A percentile compares a stretch with the other conserved stretches of the same genome.
phyloP scores from a whole-genome alignment of 2,329 filamentous ascomycete genomes.

The Xylaria sp. region DNA sequence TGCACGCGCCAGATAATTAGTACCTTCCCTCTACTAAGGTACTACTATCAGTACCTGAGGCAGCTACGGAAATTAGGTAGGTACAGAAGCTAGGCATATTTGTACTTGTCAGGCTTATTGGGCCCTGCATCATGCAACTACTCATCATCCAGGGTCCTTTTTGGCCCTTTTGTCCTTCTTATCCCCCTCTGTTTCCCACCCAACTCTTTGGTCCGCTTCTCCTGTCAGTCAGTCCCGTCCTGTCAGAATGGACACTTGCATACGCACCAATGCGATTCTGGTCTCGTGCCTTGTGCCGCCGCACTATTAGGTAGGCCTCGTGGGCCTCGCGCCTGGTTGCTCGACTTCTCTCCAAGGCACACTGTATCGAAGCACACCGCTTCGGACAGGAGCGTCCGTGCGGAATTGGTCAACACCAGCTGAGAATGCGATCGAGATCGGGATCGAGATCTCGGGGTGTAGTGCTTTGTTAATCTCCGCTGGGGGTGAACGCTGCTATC shows the following conservation, averaged over 20 bases:
- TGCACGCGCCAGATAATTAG: not conserved
- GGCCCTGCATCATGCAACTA: conserved; percentile 7
- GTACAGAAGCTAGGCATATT: too few relatives aligned
- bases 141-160: not conserved
- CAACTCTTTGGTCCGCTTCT: not conserved
- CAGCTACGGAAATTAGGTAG: not conserved
- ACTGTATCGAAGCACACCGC: conserved; percentile 8
- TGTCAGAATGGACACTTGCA: too few relatives aligned
- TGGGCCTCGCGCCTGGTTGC: not conserved
- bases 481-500: too few relatives aligned
- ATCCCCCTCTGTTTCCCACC: not conserved
- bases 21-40: not conserved
- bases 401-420: too few relatives aligned
- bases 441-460: not conserved
- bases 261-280: too few relatives aligned
- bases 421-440: not conserved
- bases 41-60: too few relatives aligned
- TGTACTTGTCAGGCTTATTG: not conserved
- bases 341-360: not conserved
- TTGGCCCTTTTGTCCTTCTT: not conserved
- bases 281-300: not conserved
- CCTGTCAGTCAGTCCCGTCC: too few relatives aligned
- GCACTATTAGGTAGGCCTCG: too few relatives aligned
- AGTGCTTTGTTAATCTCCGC: too few relatives aligned
- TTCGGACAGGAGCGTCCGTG: not conserved